phyloP scores from a whole-genome alignment of 352 stramenopile genomes.

The Globisporangium sylvaticum region DNA sequence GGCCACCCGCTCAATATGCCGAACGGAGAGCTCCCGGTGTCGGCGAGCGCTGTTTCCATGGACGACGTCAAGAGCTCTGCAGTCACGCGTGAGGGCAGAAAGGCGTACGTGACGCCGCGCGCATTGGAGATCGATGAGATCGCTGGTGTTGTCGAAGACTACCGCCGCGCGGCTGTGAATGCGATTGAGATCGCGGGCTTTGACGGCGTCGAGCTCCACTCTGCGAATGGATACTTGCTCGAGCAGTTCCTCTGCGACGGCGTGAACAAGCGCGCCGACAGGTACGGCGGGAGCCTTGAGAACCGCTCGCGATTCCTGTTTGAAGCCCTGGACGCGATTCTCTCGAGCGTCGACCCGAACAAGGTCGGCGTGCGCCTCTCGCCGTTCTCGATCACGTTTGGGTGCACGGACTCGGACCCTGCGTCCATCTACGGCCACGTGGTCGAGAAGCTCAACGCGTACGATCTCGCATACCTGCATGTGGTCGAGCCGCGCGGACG shows the following conservation, averaged over 20 bases:
- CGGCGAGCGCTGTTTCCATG: conserved; percentile 27
- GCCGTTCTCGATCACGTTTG: conserved; percentile 24
- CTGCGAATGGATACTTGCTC: conserved; percentile 86
- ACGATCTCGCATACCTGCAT: conserved; percentile 31
- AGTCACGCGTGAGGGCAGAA: conserved; percentile 24
- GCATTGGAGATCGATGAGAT: conserved; percentile 67
- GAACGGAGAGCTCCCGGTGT: conserved; percentile 43
- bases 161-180: conserved; percentile 37
- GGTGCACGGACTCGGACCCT: conserved; percentile 20
- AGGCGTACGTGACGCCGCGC: conserved; percentile 35
- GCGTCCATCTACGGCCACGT: conserved; percentile 20
- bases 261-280: conserved; percentile 65
- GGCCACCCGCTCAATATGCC: conserved; percentile 60
- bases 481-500: conserved; percentile 27
- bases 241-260: conserved; percentile 75
- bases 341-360: not conserved
- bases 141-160: conserved; percentile 49
- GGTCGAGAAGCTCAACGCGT: conserved; percentile 12
- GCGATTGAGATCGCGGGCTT: conserved; percentile 75
- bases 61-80: conserved; percentile 14
- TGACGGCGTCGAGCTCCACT: conserved; percentile 86
- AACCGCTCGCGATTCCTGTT: conserved; percentile 64
- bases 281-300: conserved; percentile 72
- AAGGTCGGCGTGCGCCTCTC: conserved; percentile 12
- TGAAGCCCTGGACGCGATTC: conserved; percentile 42